These are phyloP conservation scores for Scleromitrula shiraiana DNA, from an alignment of 2,329 filamentous ascomycete genomes.

Conservation along the genomic window DNA sequence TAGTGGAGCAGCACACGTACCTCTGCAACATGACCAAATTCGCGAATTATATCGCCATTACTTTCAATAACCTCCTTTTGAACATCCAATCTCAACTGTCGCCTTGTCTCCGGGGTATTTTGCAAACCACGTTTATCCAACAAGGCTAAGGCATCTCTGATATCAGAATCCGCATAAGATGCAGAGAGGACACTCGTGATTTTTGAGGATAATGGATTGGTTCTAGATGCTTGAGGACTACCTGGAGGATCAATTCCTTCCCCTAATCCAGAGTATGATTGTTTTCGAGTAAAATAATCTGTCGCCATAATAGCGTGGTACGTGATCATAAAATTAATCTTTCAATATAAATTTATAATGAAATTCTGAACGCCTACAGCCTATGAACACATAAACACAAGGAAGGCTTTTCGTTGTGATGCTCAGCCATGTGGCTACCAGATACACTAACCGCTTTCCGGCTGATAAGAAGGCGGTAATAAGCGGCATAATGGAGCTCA, in stretches of 20 bases:
- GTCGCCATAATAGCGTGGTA: conserved; percentile 17
- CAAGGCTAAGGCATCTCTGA: conserved; percentile 73
- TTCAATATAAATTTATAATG: neutral
- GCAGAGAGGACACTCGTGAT: conserved; percentile 80
- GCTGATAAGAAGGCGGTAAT: conserved; percentile 9
- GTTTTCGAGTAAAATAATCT: conserved; percentile 24
- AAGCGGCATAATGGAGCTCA: neutral
- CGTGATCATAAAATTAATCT: too few species aligned
- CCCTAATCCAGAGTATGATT: conserved; percentile 14
- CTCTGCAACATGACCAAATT: conserved; percentile 86
- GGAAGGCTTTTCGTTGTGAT: neutral
- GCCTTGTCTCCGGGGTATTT: conserved; percentile 71
- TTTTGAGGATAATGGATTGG: conserved; percentile 67
- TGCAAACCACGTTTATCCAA: conserved; percentile 63
- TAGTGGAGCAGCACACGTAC: conserved; percentile 38
- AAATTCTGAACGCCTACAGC: neutral
- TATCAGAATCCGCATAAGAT: conserved; percentile 87
- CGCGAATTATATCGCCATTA: conserved; percentile 80
- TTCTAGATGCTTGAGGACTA: conserved; percentile 26
- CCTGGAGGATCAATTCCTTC: conserved; percentile 21
- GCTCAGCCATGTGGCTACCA: neutral
- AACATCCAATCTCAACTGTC: conserved; percentile 71
- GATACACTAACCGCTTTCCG: neutral
- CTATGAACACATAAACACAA: neutral
- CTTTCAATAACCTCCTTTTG: conserved; percentile 90